phyloP scores from a whole-genome alignment of 176 grass and related monocot genomes.

The Triticum monococcum region DNA sequence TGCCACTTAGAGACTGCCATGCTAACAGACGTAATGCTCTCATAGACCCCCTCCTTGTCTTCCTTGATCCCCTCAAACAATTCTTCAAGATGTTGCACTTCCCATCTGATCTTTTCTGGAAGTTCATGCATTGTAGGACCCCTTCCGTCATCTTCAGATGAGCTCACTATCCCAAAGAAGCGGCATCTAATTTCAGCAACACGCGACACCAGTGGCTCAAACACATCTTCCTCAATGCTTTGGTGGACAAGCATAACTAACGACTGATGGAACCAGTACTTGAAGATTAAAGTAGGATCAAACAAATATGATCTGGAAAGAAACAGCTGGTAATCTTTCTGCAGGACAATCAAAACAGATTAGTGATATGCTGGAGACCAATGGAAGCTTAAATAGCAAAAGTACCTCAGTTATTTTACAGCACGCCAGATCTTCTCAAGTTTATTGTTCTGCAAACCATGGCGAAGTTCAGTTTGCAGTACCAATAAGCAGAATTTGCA shows the following conservation, averaged over 20 bases:
- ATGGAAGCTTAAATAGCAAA: background rate
- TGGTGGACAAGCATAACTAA: background rate
- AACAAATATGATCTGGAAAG: background rate
- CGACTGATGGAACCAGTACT: background rate
- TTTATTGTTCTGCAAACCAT: background rate
- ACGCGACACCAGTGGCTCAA: background rate
- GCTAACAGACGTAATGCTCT: background rate
- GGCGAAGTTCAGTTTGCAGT: background rate
- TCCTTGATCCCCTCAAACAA: background rate
- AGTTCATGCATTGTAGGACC: background rate
- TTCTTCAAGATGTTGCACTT: slow-evolving; percentile 5
- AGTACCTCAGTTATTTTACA: slow-evolving; percentile 1
- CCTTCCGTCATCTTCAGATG: background rate
- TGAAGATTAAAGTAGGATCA: background rate
- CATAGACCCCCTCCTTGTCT: background rate
- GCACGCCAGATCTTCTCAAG: background rate
- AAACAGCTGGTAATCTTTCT: background rate
- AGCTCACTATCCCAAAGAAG: background rate
- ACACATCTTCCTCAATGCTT: slow-evolving; percentile 7
- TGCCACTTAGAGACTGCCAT: background rate
- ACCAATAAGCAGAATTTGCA: background rate
- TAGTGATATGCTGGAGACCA: background rate
- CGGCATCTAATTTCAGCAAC: background rate
- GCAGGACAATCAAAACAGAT: background rate
- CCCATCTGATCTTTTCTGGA: slow-evolving; percentile 13